Percentiles rank a stretch among this genome's conserved stretches.
phyloP scores from a whole-genome alignment of 2,329 filamentous ascomycete species.

The Fusarium sp. region DNA sequence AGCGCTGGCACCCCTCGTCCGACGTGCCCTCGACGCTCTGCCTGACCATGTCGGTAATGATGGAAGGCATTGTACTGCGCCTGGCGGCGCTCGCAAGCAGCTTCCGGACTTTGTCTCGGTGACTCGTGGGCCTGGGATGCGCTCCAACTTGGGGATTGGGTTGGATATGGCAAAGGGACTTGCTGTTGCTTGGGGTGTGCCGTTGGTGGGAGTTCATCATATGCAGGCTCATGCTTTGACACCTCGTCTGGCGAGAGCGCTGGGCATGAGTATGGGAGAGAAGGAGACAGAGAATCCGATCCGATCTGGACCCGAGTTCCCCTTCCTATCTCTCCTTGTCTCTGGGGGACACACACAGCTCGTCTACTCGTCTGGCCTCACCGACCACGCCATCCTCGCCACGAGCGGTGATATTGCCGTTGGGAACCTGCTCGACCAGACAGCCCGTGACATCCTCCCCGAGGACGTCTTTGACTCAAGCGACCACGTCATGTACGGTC shows the following conservation, averaged over 20 bases:
- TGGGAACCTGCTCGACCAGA: constrained; percentile 89
- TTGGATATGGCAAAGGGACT: constrained; percentile 87
- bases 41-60: constrained; percentile 38
- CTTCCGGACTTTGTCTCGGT: constrained; percentile 86
- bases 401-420: constrained; percentile 81
- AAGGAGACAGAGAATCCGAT: background rate
- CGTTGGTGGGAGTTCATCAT: constrained; percentile 87
- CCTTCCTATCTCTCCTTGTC: constrained; percentile 86
- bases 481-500: constrained; percentile 78
- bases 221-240: constrained; percentile 98
- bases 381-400: constrained; percentile 75
- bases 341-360: constrained; percentile 94
- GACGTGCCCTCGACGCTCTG: constrained; percentile 66
- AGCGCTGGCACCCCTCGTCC: constrained; percentile 72
- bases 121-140: constrained; percentile 91
- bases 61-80: constrained; percentile 19
- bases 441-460: constrained; percentile 78
- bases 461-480: constrained; percentile 59
- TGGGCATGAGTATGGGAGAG: constrained; percentile 51
- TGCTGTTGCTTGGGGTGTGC: constrained; percentile 80
- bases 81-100: constrained; percentile 39
- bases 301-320: constrained; percentile 65
- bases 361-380: constrained; percentile 73
- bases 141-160: constrained; percentile 76
- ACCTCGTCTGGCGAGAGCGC: constrained; percentile 74